A percentile compares a stretch with the other conserved stretches of the same genome.
Conservation (phyloP, 2,329 filamentous ascomycete species). For the Hypoxylon sp. region DNA sequence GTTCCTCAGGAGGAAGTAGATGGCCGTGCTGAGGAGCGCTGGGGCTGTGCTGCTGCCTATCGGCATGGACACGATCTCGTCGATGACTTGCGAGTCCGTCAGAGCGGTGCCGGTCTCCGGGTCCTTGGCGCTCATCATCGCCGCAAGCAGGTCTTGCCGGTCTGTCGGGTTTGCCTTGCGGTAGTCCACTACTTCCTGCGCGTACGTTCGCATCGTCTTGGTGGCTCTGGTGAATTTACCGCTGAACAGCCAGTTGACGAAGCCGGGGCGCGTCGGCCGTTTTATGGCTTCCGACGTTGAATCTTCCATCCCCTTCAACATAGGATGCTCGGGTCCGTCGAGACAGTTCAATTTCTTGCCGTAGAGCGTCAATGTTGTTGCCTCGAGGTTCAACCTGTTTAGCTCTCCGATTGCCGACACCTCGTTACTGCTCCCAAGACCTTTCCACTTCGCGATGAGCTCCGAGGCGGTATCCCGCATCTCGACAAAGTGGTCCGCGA, state of each 20-base stretch:
- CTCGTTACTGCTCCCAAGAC: constrained; percentile 53
- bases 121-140: constrained; percentile 70
- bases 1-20: constrained; percentile 66
- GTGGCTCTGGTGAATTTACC: constrained; percentile 67
- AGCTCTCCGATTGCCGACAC: constrained; percentile 64
- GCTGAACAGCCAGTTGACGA: constrained; percentile 66
- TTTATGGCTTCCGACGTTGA: constrained; percentile 68
- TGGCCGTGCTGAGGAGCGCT: constrained; percentile 58
- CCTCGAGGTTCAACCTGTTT: constrained; percentile 66
- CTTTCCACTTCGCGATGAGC: constrained; percentile 63
- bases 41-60: constrained; percentile 67
- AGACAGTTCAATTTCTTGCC: constrained; percentile 64
- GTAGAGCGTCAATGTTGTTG: constrained; percentile 63
- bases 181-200: constrained; percentile 67
- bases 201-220: constrained; percentile 66
- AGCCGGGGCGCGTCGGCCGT: constrained; percentile 63
- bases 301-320: constrained; percentile 67
- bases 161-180: constrained; percentile 66
- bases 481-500: constrained; percentile 58
- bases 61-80: constrained; percentile 77
- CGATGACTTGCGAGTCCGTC: constrained; percentile 70
- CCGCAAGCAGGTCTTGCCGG: constrained; percentile 71
- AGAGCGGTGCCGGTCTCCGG: constrained; percentile 70
- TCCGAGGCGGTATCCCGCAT: constrained; percentile 64
- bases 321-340: constrained; percentile 59